Conservation (phyloP, 495 filamentous ascomycete species). For the Annulohypoxylon maeteangense region DNA sequence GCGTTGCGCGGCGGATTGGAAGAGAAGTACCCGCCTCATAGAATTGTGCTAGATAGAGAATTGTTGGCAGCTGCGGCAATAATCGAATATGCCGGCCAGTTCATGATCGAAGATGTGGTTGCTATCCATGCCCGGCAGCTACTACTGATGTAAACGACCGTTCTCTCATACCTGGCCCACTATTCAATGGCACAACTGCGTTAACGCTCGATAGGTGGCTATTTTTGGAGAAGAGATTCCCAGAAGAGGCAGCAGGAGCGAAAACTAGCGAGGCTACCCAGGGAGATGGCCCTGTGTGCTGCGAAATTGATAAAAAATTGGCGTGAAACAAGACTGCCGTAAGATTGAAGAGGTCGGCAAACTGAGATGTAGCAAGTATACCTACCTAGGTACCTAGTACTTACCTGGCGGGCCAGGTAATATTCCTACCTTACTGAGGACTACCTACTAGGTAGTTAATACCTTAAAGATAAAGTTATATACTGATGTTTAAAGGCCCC, state of each 20-base stretch:
- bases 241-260: constrained; percentile 34
- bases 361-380: too few species aligned
- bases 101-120: constrained; percentile 31
- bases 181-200: constrained; percentile 36
- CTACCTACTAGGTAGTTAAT: too few species aligned
- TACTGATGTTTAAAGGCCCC: too few species aligned
- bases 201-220: constrained; percentile 37
- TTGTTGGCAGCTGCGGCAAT: constrained; percentile 32
- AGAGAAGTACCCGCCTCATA: too few species aligned
- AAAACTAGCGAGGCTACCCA: constrained; percentile 36
- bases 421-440: too few species aligned
- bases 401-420: too few species aligned
- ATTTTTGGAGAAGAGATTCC: constrained; percentile 41
- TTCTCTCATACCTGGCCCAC: constrained; percentile 4
- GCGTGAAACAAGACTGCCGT: too few species aligned
- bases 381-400: too few species aligned
- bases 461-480: too few species aligned
- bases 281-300: constrained; percentile 42
- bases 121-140: constrained; percentile 31
- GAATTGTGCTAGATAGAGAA: constrained; percentile 7
- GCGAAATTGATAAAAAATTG: too few species aligned
- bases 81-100: constrained; percentile 42
- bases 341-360: too few species aligned
- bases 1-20: too few species aligned
- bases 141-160: background rate